These are phyloP conservation scores for Aspergillus fumigatus DNA, from an alignment of 2,329 filamentous ascomycete species.

Conservation along the genomic window DNA sequence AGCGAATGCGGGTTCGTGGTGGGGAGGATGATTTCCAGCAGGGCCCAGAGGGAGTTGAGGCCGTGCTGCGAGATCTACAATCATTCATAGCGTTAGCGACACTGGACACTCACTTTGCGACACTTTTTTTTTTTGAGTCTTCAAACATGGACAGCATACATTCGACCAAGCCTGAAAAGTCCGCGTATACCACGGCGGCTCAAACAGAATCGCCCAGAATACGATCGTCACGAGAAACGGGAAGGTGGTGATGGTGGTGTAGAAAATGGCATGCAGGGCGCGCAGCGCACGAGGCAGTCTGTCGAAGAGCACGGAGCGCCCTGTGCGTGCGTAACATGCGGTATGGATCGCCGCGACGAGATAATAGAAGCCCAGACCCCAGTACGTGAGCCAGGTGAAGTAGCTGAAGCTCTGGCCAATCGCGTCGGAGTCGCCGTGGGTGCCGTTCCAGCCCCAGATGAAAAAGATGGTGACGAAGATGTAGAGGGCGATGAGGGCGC, in stretches of 20 bases:
- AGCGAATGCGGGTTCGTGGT: slow-evolving; percentile 60
- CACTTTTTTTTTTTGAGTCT: background rate
- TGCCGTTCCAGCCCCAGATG: slow-evolving; percentile 62
- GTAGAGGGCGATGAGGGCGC: slow-evolving; percentile 51
- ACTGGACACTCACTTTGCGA: background rate
- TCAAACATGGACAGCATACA: slow-evolving; percentile 23
- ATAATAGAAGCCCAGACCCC: slow-evolving; percentile 78
- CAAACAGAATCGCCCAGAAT: slow-evolving; percentile 63
- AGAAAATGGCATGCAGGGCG: slow-evolving; percentile 60
- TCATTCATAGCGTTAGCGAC: background rate
- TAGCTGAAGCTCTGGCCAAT: slow-evolving; percentile 65
- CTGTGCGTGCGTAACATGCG: slow-evolving; percentile 56
- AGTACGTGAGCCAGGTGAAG: slow-evolving; percentile 79
- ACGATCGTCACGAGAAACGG: slow-evolving; percentile 68
- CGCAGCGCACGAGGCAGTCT: slow-evolving; percentile 59
- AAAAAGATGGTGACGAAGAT: slow-evolving; percentile 65
- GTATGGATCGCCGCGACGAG: slow-evolving; percentile 65
- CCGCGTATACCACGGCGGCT: slow-evolving; percentile 47
- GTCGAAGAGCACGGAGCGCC: slow-evolving; percentile 53
- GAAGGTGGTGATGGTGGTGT: slow-evolving; percentile 58
- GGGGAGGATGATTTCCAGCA: slow-evolving; percentile 70
- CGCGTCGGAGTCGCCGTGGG: slow-evolving; percentile 45
- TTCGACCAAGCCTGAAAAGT: slow-evolving; percentile 54
- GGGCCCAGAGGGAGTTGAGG: slow-evolving; percentile 67
- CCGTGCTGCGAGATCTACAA: slow-evolving; percentile 65